These are phyloP conservation scores for Pyricularia sp. DNA, from an alignment of 2,329 filamentous ascomycete species.

Conservation along the genomic window DNA sequence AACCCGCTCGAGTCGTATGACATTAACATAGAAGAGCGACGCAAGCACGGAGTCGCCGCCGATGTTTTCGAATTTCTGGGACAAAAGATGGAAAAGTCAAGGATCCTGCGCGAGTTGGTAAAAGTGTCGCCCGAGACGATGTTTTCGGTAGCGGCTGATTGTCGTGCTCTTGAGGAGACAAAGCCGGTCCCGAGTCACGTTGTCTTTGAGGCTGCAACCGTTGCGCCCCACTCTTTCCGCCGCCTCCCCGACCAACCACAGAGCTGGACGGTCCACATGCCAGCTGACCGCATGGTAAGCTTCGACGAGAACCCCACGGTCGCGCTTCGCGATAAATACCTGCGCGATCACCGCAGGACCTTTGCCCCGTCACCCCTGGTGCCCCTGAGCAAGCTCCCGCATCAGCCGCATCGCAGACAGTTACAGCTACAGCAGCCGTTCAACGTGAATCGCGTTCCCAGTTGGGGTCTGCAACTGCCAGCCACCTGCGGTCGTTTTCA, in stretches of 20 bases:
- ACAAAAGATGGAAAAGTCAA: not conserved
- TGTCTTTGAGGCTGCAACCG: not conserved
- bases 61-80: not conserved
- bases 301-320: not conserved
- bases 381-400: not conserved
- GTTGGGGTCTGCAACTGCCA: not conserved
- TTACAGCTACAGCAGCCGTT: not conserved
- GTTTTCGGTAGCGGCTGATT: not conserved
- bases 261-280: not conserved
- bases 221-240: not conserved
- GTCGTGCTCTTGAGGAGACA: not conserved
- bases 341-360: not conserved
- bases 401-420: not conserved
- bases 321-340: not conserved
- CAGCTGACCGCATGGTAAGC: not conserved
- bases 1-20: not conserved
- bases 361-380: not conserved
- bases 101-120: not conserved
- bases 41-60: conserved; percentile 3
- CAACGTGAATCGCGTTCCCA: not conserved
- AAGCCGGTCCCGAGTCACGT: not conserved
- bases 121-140: not conserved
- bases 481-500: not conserved
- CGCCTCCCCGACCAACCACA: not conserved
- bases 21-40: not conserved